Evolutionary conservation across 176 grass and related monocot genomes (phyloP), one percentile per base, ranked within the genome.

Genomic region (Phragmites australis): DNA sequence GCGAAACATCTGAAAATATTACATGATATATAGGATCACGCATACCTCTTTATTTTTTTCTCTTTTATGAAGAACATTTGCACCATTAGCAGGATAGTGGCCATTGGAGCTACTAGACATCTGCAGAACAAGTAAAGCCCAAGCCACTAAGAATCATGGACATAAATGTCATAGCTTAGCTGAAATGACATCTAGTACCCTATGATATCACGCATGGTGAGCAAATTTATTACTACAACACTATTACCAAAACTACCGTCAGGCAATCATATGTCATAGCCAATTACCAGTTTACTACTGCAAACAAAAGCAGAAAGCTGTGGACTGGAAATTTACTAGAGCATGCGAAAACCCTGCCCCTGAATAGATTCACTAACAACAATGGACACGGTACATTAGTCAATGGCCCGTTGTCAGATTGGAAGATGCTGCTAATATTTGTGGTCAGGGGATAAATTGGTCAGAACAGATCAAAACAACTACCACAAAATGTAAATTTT

Each of bases 91-190:
- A 60, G 60, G 44, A 79, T 51, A 60, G 22, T 74, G 79, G 42
- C 83, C 67, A 26, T 83, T 90, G 51, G 83, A 86, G 60, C 77
- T 83, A 79, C 88, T 90, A 83, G 88, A 74, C 88, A 90, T 86
- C 88, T 90, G 79, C 49, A 74, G 50, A 58, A 67, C 12, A 75
- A 68, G 58, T 17, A 85, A 85, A 54, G 15, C 8, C 0, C 59
- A 65, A 65, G 43, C 1, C 12, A 2, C 27, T 63, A 12, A 80
- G 76, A 55, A 63, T 12, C 17, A 70, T 30, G 3, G 32, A 39
- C 2, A 53, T 12, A 59, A 44, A 79, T 27, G 21, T 1, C 39
- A 18, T 12, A 19, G 43, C 30, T 78, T 74, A 72, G 42, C 23
- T 58, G 59, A 74, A 74, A 79, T 50, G 22, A 4, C 51, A 81